phyloP scores from a whole-genome alignment of 78 protist genomes.

The Dictyostelium brefeldianum region DNA sequence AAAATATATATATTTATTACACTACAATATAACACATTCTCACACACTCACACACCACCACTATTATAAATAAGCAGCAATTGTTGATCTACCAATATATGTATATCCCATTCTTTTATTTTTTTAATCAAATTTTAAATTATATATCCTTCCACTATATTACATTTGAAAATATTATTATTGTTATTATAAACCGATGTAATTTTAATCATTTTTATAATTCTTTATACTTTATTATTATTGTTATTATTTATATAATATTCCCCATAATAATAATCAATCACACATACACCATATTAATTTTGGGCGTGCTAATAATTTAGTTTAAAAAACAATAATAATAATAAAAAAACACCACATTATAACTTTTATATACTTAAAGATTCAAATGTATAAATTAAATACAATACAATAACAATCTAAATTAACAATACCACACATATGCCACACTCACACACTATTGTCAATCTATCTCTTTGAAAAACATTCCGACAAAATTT shows the following conservation, averaged over 20 bases:
- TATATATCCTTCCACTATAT: background rate
- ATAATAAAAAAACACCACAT: background rate
- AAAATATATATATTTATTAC: too few relatives aligned
- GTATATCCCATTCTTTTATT: background rate
- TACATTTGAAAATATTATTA: constrained; percentile 8
- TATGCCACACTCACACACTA: constrained; percentile 5
- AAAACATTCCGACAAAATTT: constrained; percentile 8
- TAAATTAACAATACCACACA: background rate
- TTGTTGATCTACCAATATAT: too few relatives aligned
- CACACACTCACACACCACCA: too few relatives aligned
- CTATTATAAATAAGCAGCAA: too few relatives aligned
- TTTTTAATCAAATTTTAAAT: background rate
- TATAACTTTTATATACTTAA: background rate
- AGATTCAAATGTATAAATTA: background rate
- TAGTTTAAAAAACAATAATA: too few relatives aligned
- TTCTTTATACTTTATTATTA: background rate
- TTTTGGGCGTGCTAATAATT: too few relatives aligned
- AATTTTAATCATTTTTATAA: background rate
- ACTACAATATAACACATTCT: too few relatives aligned
- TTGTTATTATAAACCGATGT: constrained; percentile 13
- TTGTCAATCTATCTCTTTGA: constrained; percentile 19
- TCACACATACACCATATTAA: background rate
- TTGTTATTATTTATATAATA: background rate
- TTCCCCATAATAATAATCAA: background rate
- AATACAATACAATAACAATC: background rate